phyloP scores from a whole-genome alignment of 192 early-diverging fungal genomes.

The Powellomyces hirtus region DNA sequence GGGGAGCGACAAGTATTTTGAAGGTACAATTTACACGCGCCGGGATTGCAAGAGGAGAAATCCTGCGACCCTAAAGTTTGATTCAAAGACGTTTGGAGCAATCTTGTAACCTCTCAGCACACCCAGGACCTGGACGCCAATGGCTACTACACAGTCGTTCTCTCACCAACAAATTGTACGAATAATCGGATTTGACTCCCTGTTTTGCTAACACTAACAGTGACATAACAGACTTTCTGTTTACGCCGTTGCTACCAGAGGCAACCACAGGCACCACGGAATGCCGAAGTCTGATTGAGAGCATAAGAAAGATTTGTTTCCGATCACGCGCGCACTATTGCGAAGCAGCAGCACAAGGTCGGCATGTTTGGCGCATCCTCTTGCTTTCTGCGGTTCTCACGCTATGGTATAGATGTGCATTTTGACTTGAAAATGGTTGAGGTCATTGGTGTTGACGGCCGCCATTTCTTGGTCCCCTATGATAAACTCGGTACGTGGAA shows the following conservation, averaged over 20 bases:
- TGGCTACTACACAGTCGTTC: constrained; percentile 34
- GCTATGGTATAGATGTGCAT: constrained; percentile 7
- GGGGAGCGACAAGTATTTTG: constrained; percentile 41
- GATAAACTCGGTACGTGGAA: constrained; percentile 27
- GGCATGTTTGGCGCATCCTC: neutral
- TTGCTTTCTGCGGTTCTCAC: no score
- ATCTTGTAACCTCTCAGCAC: no score
- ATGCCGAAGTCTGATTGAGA: constrained; percentile 32
- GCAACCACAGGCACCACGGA: constrained; percentile 42
- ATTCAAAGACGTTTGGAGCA: no score
- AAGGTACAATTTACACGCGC: no score
- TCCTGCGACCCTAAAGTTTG: neutral
- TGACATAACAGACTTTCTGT: constrained; percentile 36
- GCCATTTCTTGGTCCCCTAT: constrained; percentile 34
- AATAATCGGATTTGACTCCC: no score
- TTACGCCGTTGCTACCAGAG: constrained; percentile 47
- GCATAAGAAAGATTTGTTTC: constrained; percentile 32
- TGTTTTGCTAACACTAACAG: no score
- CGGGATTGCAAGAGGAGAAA: no score
- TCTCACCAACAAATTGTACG: constrained; percentile 38
- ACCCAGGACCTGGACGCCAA: constrained; percentile 26
- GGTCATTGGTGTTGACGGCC: constrained; percentile 5
- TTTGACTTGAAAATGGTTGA: constrained; percentile 31
- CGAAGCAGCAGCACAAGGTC: constrained; percentile 29
- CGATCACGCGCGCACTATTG: constrained; percentile 17